Evolutionary conservation across 331 rosid genomes (phyloP).

Genomic region (Pyrus hybrid): DNA sequence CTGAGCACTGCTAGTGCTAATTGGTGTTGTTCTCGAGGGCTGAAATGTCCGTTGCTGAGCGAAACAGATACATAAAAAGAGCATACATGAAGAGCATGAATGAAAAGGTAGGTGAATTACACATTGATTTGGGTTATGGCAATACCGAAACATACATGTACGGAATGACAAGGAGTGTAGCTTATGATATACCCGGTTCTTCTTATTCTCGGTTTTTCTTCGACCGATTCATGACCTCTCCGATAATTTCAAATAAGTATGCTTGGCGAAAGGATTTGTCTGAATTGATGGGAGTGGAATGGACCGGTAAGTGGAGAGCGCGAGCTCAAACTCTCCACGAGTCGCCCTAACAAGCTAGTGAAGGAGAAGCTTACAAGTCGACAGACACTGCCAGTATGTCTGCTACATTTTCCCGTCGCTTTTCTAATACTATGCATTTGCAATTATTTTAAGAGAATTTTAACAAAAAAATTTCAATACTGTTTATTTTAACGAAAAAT

Average conservation of each 20-base stretch:
- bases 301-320: background rate
- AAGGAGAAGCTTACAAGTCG: slow-evolving; percentile 9
- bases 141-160: too few relatives aligned
- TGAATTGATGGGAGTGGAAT: background rate
- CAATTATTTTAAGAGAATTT: too few relatives aligned
- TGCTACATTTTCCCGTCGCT: background rate
- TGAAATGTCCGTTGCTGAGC: background rate
- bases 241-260: too few relatives aligned
- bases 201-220: too few relatives aligned
- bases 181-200: too few relatives aligned
- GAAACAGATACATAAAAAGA: background rate
- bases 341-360: background rate
- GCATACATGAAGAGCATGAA: too few relatives aligned
- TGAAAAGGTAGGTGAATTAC: background rate
- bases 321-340: background rate
- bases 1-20: too few relatives aligned
- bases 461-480: too few relatives aligned
- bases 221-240: background rate
- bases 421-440: background rate
- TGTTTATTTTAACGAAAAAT: too few relatives aligned
- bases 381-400: background rate
- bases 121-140: background rate
- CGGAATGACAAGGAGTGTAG: background rate
- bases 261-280: background rate
- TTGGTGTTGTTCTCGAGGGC: background rate